Evolutionary conservation across 768 basidiomycete genomes (phyloP), one percentile per base, ranked within the genome.

Genomic region (Boletus rubroflammeus): DNA sequence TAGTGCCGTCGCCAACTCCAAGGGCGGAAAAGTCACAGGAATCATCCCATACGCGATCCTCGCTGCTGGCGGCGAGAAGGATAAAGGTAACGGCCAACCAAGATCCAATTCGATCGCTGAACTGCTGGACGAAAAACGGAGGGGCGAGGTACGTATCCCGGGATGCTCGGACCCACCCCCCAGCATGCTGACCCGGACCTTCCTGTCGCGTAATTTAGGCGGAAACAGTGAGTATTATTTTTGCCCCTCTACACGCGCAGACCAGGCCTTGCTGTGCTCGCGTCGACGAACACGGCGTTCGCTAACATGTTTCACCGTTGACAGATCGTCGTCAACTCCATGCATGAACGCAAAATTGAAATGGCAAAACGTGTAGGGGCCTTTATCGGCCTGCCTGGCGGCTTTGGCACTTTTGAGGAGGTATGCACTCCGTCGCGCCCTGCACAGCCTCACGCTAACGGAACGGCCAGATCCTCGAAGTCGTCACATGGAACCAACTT

Each of bases 381-480:
- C 0, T 99, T 99, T 62, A 74, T 98, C 44, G 91, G 85, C 11
- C 75, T 99, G 19, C 95, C 96, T 1, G 96, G 96, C 19, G 96
- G 96, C 0, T 97, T 84, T 65, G 96, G 96, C 10, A 98, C 95
- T 0, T 91, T 93, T 58, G 97, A 99, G 72, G 96, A 98, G 80
- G 90, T 71, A 54, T 6, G 52, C 14, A 31, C 2, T 34, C 32
- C 10, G 25, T 14, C 19, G 8, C 44, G 13, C 9, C 42, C n/a
- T 36, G 26, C 26, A 11, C n/a, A 19, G 32, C 43, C 29, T 50
- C 53, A 21, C 35, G 7, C 38, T 59, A 36, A 63, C 54, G 31
- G 39, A 41, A 44, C 36, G 45, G 8, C 5, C 59, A 92, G 88
- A 73, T 92, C n/a, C 70, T 97, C 28, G 96, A 98, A 71, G 94